Conservation (phyloP, 345 rosid genomes). For the Melastoma malabathricum region DNA sequence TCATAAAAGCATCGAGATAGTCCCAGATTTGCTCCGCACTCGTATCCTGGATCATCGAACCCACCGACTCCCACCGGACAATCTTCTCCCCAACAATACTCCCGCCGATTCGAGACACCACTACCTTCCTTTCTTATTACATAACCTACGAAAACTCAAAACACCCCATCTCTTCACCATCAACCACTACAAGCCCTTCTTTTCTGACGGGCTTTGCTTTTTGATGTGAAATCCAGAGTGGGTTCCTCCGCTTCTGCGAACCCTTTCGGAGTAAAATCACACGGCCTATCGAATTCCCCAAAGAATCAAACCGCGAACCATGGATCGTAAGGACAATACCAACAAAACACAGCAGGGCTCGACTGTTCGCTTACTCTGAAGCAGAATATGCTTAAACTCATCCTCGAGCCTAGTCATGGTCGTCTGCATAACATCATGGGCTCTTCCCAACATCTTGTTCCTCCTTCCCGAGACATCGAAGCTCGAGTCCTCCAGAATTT, state of each 20-base stretch:
- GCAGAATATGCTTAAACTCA: slow-evolving; percentile 64
- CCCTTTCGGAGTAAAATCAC: no score
- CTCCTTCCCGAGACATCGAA: slow-evolving; percentile 15
- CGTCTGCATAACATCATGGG: slow-evolving; percentile 65
- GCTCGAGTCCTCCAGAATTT: slow-evolving; percentile 31
- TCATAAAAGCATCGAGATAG: slow-evolving; percentile 46
- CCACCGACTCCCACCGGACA: slow-evolving; percentile 51
- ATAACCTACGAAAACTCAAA: no score
- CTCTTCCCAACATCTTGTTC: slow-evolving; percentile 35
- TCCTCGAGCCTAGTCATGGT: slow-evolving; percentile 86
- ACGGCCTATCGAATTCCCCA: no score
- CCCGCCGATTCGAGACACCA: slow-evolving; percentile 4
- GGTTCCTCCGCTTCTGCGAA: no score
- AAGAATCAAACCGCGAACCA: no score
- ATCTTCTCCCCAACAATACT: slow-evolving; percentile 50
- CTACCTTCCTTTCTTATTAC: background rate
- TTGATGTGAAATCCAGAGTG: no score
- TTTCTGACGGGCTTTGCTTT: no score
- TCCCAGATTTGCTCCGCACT: slow-evolving; percentile 37
- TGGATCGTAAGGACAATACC: no score
- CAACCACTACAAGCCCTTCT: no score
- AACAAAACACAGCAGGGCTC: slow-evolving; percentile 30
- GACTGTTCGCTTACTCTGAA: slow-evolving; percentile 46
- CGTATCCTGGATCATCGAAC: slow-evolving; percentile 65
- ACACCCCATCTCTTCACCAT: no score